These are phyloP conservation scores for Aureobasidium sp. DNA, from an alignment of 2,329 filamentous ascomycete genomes.

Conservation along the genomic window DNA sequence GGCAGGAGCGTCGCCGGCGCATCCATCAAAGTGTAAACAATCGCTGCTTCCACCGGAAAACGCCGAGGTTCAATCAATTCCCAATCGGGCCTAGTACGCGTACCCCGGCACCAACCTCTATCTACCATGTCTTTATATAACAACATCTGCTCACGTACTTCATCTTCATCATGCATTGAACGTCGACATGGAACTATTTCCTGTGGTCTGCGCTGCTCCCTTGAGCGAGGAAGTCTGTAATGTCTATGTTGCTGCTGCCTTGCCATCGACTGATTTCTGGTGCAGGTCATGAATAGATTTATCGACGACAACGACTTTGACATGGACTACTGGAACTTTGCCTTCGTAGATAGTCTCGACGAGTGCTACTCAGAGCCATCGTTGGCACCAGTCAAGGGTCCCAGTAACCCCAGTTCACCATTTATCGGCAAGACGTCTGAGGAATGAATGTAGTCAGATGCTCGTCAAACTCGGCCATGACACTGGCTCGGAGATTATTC, in stretches of 20 bases:
- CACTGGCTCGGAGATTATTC: neutral
- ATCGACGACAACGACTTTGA: neutral
- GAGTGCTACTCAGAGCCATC: neutral
- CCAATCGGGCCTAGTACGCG: neutral
- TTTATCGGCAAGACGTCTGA: neutral
- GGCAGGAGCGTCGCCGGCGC: neutral
- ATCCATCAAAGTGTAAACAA: constrained; percentile 9
- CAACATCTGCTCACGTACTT: too few species aligned
- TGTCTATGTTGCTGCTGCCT: neutral
- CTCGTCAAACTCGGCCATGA: neutral
- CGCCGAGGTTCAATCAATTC: neutral
- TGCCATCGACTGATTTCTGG: neutral
- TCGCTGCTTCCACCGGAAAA: neutral
- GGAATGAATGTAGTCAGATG: neutral
- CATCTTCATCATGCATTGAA: too few species aligned
- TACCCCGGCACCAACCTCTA: neutral
- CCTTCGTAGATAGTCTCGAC: neutral
- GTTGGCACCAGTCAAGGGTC: neutral
- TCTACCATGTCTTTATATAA: neutral
- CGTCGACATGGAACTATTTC: neutral
- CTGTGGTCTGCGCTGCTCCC: neutral
- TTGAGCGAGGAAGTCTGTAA: neutral
- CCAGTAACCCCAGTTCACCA: neutral
- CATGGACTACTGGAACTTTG: neutral
- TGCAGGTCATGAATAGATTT: neutral